These are phyloP conservation scores for Elaeis guineensis DNA, from an alignment of 176 grass and related monocot species.

Conservation along the genomic window DNA sequence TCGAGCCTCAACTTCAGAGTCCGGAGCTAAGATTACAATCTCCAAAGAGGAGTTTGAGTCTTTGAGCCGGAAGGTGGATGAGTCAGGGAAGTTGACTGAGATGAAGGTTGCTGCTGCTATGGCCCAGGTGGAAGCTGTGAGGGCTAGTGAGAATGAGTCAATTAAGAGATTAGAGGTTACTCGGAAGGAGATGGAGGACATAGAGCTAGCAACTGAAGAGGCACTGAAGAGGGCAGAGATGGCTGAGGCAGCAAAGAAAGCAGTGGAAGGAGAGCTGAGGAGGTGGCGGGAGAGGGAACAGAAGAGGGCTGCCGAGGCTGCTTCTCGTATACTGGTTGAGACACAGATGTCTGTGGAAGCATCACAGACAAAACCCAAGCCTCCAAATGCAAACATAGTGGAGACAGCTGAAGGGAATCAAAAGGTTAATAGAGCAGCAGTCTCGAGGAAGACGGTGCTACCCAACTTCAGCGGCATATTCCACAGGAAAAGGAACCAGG, in stretches of 20 bases:
- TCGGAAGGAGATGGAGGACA: conserved; percentile 85
- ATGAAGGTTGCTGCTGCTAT: conserved; percentile 92
- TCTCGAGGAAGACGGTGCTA: conserved; percentile 57
- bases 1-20: conserved; percentile 72
- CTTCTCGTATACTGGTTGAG: conserved; percentile 34
- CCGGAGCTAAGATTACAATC: conserved; percentile 70
- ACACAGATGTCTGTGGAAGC: conserved; percentile 25
- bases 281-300: conserved; percentile 86
- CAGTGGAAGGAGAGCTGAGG: conserved; percentile 87
- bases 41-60: conserved; percentile 92
- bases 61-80: conserved; percentile 71
- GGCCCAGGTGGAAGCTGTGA: conserved; percentile 82
- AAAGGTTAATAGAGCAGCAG: conserved; percentile 18
- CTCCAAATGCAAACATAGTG: conserved; percentile 25
- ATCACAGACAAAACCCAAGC: conserved; percentile 23
- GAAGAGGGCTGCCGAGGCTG: conserved; percentile 49
- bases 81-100: conserved; percentile 80
- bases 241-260: conserved; percentile 87
- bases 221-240: conserved; percentile 85
- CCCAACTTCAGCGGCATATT: conserved; percentile 64
- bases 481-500: conserved; percentile 64
- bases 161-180: conserved; percentile 66
- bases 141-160: conserved; percentile 77
- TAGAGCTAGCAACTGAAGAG: conserved; percentile 76
- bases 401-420: conserved; percentile 46